Percentiles rank a stretch among this genome's conserved stretches.
Conservation (phyloP, 768 basidiomycete genomes). For the Lactarius pseudohatsudake region DNA sequence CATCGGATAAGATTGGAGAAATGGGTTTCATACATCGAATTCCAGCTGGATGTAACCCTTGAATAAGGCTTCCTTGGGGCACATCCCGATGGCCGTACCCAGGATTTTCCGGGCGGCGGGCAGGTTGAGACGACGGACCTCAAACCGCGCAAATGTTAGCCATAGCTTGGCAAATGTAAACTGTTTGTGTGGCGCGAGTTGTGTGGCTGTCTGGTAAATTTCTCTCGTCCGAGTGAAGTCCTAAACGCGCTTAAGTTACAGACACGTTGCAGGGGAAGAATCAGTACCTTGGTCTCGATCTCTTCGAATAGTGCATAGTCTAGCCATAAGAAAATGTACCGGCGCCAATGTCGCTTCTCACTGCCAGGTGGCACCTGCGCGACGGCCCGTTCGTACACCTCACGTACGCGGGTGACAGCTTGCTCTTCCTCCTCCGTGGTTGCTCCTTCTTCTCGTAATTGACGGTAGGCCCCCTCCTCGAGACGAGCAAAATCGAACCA, state of each 20-base stretch:
- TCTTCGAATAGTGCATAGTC: slow-evolving; percentile 98
- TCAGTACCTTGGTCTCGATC: slow-evolving; percentile 80
- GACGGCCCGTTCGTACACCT: slow-evolving; percentile 94
- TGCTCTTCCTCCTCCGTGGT: slow-evolving; percentile 68
- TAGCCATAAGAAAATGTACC: slow-evolving; percentile 91
- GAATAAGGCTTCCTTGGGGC: slow-evolving; percentile 93
- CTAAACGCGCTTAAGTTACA: slow-evolving; percentile 39
- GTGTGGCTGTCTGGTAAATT: slow-evolving; percentile 87
- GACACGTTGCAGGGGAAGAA: not conserved
- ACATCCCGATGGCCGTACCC: slow-evolving; percentile 91
- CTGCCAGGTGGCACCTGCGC: slow-evolving; percentile 92
- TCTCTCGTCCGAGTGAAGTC: slow-evolving; percentile 85
- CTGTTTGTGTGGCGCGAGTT: slow-evolving; percentile 90
- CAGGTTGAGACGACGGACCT: slow-evolving; percentile 80
- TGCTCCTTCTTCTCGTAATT: slow-evolving; percentile 72
- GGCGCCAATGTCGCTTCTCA: slow-evolving; percentile 90
- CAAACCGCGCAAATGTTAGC: slow-evolving; percentile 90
- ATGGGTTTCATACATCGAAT: slow-evolving; percentile 58
- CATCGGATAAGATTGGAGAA: not conserved
- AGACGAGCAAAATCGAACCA: slow-evolving; percentile 97
- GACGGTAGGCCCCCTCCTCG: slow-evolving; percentile 83
- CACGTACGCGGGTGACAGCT: slow-evolving; percentile 69
- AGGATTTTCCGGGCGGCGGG: slow-evolving; percentile 84
- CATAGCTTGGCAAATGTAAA: slow-evolving; percentile 99
- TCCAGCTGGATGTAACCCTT: slow-evolving; percentile 95